Evolutionary conservation across 2,329 filamentous ascomycete species (phyloP), one percentile per base, ranked within the genome.

Genomic region (Claviceps arundinis): DNA sequence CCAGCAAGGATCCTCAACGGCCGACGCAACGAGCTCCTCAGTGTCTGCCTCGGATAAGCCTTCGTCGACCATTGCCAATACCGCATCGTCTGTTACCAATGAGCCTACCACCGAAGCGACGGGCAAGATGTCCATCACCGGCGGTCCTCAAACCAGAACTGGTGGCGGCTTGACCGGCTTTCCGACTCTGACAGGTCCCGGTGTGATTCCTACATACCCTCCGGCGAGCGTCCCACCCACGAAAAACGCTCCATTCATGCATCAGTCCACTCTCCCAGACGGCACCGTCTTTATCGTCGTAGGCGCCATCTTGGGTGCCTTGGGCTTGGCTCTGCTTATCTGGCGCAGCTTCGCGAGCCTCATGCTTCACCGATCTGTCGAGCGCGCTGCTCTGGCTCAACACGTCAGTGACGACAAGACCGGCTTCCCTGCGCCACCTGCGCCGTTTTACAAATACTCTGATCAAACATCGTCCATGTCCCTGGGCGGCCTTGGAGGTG

Each of bases 211-310:
- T 57, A 78, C 80, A 22, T 86, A 85, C 57, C 87, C 90, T 5
- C 71, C 85, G 1, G 75, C 89, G 4, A 78, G 81, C 26, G 84
- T 97, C 2, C 93, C 93, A 7, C 86, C 89, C 26, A 95, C 87
- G 3, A 76, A 79, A 41, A 80, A 85, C 62, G 93, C 93, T 5
- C 89, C 91, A 16, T 98, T 88, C 65, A 95, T 97, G 88, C 84
- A 90, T 63, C 82, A 84, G 61, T 94, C 89, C 1, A 83, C 71
- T 50, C 75, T 90, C 11, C 93, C 93, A 2, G 87, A 97, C 62
- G 93, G 93, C 51, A 96, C 91, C 4, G 85, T 98, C 54, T 98
- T 98, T 71, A 98, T 98, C 61, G 85, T 83, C 22, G 93, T 97
- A 1, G 93, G 93, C 46, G 86, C 89, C 26, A 84, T 89, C 30